A percentile compares a stretch with the other conserved stretches of the same genome.
Evolutionary conservation across 2,329 filamentous ascomycete species (phyloP).

Genomic region (Daldinia sp.): DNA sequence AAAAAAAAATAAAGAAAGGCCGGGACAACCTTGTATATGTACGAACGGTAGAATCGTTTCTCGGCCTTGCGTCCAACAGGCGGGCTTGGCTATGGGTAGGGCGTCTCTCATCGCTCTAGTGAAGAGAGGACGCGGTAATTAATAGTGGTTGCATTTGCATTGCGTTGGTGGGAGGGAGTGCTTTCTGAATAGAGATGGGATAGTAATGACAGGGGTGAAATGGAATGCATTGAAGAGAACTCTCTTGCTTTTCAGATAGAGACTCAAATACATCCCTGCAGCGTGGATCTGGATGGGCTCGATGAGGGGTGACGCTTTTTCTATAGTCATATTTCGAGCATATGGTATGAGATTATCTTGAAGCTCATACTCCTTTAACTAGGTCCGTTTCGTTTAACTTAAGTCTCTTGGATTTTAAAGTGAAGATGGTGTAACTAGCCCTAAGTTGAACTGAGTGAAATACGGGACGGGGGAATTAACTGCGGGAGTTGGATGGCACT

Average conservation of each 20-base stretch:
- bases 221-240: neutral
- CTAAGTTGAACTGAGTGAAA: neutral
- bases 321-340: too few relatives aligned
- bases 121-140: slow-evolving; percentile 1
- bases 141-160: slow-evolving; percentile 8
- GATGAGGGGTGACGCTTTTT: neutral
- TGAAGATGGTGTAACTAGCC: neutral
- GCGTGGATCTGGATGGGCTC: too few relatives aligned
- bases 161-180: neutral
- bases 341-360: too few relatives aligned
- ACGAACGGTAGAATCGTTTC: neutral
- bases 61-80: neutral
- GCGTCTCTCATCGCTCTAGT: neutral
- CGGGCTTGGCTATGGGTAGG: neutral
- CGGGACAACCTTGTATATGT: neutral
- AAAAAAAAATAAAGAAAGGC: too few relatives aligned
- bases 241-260: neutral
- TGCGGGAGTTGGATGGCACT: neutral
- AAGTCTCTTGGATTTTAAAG: neutral
- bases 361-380: too few relatives aligned
- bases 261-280: neutral
- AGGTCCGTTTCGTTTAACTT: neutral
- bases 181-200: slow-evolving; percentile 2
- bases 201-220: neutral
- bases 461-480: neutral